Conservation (phyloP, 2,329 filamentous ascomycete genomes). For the Trichocomaceae sp. region DNA sequence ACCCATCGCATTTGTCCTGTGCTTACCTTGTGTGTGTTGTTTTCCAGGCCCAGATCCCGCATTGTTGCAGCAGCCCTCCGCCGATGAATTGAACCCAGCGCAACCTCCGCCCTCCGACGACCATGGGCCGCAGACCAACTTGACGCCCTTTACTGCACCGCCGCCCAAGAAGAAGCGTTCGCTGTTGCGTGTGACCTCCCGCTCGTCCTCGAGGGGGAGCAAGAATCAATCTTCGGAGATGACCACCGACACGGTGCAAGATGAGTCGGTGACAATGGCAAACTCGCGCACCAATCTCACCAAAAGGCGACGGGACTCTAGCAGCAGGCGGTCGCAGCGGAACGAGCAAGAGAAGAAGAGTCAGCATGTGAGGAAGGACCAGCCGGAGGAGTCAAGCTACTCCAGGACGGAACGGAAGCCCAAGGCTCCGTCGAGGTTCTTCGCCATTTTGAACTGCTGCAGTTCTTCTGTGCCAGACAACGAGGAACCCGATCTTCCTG, state of each 20-base stretch:
- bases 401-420: conserved; percentile 35
- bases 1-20: background rate
- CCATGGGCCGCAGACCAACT: conserved; percentile 10
- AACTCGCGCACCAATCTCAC: conserved; percentile 61
- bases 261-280: conserved; percentile 50
- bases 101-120: conserved; percentile 11
- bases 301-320: conserved; percentile 59
- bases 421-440: conserved; percentile 34
- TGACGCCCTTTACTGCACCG: conserved; percentile 15
- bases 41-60: conserved; percentile 14
- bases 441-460: conserved; percentile 46
- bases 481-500: conserved; percentile 38
- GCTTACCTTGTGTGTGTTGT: background rate
- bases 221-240: conserved; percentile 29
- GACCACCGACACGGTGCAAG: conserved; percentile 26
- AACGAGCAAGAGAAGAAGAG: conserved; percentile 28
- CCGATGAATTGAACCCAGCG: conserved; percentile 8
- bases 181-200: conserved; percentile 32
- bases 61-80: conserved; percentile 10
- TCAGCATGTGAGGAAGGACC: conserved; percentile 26
- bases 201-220: conserved; percentile 33
- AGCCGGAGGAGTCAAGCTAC: conserved; percentile 26
- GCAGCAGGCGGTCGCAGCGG: conserved; percentile 42
- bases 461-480: conserved; percentile 39
- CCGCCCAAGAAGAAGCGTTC: conserved; percentile 34